phyloP scores from a whole-genome alignment of 2,329 filamentous ascomycete genomes.

The Teratosphaeriaceae sp. region DNA sequence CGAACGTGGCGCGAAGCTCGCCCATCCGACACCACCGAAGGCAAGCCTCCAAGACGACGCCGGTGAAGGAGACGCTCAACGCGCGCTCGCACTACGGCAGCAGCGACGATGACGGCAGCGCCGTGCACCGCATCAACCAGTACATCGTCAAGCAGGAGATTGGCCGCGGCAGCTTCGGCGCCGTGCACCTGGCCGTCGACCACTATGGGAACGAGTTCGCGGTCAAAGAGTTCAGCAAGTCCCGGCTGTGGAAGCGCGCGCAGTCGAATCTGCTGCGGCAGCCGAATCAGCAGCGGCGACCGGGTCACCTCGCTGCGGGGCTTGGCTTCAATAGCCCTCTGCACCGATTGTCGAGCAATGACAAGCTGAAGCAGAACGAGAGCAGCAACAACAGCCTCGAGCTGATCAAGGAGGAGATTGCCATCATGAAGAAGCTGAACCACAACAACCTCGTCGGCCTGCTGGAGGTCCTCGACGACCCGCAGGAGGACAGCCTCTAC shows the following conservation, averaged over 20 bases:
- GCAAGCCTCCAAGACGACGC: slow-evolving; percentile 52
- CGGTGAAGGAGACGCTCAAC: slow-evolving; percentile 83
- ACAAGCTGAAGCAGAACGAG: slow-evolving; percentile 38
- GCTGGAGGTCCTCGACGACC: slow-evolving; percentile 92
- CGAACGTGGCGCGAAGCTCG: slow-evolving; percentile 50
- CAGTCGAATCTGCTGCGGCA: slow-evolving; percentile 79
- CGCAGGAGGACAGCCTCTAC: slow-evolving; percentile 90
- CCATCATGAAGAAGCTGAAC: slow-evolving; percentile 98
- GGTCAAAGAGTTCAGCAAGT: slow-evolving; percentile 96
- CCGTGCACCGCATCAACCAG: slow-evolving; percentile 87
- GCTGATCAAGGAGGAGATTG: slow-evolving; percentile 91
- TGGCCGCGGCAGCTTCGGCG: slow-evolving; percentile 90
- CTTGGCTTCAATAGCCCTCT: slow-evolving; percentile 57
- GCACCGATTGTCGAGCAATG: slow-evolving; percentile 52
- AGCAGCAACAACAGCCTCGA: slow-evolving; percentile 65
- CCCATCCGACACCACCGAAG: slow-evolving; percentile 60
- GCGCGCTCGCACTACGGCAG: slow-evolving; percentile 80
- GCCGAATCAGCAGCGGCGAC: slow-evolving; percentile 48
- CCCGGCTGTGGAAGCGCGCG: slow-evolving; percentile 77
- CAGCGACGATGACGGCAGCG: slow-evolving; percentile 68
- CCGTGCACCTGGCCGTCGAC: slow-evolving; percentile 83
- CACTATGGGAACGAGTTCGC: slow-evolving; percentile 92
- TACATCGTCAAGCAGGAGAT: slow-evolving; percentile 94
- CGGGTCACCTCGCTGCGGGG: slow-evolving; percentile 45
- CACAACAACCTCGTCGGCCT: slow-evolving; percentile 90